These are phyloP conservation scores for Fusarium proliferatum DNA, from an alignment of 2,329 filamentous ascomycete species.

Conservation along the genomic window DNA sequence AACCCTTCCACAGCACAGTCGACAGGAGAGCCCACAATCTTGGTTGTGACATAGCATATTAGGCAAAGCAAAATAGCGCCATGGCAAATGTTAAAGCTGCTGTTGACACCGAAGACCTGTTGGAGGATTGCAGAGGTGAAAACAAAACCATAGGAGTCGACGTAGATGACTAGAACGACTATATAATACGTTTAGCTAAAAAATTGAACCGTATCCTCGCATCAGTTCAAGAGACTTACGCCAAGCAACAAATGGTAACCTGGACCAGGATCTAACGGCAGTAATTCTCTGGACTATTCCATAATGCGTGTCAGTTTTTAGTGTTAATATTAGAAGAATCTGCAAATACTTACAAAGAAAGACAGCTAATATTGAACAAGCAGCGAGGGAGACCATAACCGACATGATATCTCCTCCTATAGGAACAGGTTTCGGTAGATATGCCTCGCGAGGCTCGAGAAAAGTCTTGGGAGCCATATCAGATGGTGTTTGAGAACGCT, in stretches of 20 bases:
- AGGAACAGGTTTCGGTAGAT: conserved; percentile 43
- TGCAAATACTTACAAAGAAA: conserved; percentile 50
- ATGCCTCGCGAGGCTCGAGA: conserved; percentile 12
- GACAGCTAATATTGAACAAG: conserved; percentile 49
- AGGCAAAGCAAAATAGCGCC: conserved; percentile 70
- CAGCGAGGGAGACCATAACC: conserved; percentile 50
- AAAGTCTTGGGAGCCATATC: conserved; percentile 22
- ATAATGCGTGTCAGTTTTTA: conserved; percentile 6
- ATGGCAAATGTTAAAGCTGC: conserved; percentile 62
- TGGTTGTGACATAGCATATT: conserved; percentile 71
- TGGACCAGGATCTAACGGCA: conserved; percentile 53
- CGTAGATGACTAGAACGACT: conserved; percentile 71
- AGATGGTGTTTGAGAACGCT: not conserved
- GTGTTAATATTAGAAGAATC: not conserved
- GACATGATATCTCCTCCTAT: conserved; percentile 51
- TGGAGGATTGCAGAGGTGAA: conserved; percentile 67
- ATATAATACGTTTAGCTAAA: not conserved
- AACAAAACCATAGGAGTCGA: conserved; percentile 70
- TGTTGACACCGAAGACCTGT: conserved; percentile 67
- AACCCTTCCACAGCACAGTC: not conserved
- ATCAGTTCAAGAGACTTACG: conserved; percentile 47
- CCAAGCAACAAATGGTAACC: conserved; percentile 57
- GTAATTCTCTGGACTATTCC: conserved; percentile 52
- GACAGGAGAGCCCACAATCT: conserved; percentile 54
- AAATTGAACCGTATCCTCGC: not conserved